A percentile compares a stretch with the other conserved stretches of the same genome.
These are phyloP conservation scores for Sclerotinia minor DNA, from an alignment of 2,329 filamentous ascomycete species.

Conservation along the genomic window DNA sequence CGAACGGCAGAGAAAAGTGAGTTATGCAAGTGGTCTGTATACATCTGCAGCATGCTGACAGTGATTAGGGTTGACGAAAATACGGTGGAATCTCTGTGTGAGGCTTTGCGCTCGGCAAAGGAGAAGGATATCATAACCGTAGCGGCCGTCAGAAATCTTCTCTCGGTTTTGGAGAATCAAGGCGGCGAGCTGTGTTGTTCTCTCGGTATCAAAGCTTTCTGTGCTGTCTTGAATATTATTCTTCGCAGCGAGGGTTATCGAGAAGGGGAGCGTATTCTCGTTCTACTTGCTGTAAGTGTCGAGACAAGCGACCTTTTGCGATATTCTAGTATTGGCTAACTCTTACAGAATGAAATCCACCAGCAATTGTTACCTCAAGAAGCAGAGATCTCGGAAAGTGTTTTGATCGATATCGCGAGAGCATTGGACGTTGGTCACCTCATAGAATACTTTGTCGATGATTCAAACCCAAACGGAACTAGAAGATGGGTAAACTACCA, in stretches of 20 bases:
- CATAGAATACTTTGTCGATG: conserved; percentile 33
- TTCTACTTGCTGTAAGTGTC: conserved; percentile 36
- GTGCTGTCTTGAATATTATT: conserved; percentile 29
- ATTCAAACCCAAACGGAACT: conserved; percentile 24
- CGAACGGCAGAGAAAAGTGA: conserved; percentile 9
- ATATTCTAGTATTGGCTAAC: conserved; percentile 11
- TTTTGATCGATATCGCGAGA: conserved; percentile 8
- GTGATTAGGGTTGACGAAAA: neutral
- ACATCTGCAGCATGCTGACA: conserved; percentile 8
- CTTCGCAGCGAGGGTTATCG: conserved; percentile 31
- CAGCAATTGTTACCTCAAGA: conserved; percentile 5
- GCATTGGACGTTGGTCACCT: neutral
- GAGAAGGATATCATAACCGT: neutral
- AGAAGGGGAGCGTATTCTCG: conserved; percentile 34
- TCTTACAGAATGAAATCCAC: conserved; percentile 30
- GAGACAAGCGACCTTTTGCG: neutral
- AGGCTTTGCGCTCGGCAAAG: conserved; percentile 12
- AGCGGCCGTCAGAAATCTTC: conserved; percentile 19
- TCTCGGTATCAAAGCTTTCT: conserved; percentile 31
- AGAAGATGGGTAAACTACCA: conserved; percentile 37
- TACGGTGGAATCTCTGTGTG: conserved; percentile 4
- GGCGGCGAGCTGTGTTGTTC: conserved; percentile 31
- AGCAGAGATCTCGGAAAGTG: neutral
- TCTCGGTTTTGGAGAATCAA: conserved; percentile 29
- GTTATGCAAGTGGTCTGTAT: neutral